These are phyloP conservation scores for Colletotrichum siamense DNA, from an alignment of 2,329 filamentous ascomycete species.

Conservation along the genomic window DNA sequence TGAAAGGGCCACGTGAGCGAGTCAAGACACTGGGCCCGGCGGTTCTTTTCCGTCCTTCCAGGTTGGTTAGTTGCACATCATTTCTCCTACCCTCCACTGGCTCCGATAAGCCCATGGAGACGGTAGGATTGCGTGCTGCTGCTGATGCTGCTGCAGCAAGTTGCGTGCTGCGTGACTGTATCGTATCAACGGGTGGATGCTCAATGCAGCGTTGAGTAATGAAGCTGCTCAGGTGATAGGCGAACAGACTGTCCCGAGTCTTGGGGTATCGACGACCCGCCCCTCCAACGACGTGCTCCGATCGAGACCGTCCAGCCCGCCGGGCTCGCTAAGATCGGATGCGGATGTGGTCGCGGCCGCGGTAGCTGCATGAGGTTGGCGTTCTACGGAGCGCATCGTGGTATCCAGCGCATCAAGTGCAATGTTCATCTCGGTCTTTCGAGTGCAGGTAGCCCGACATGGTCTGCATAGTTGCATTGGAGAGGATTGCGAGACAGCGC, in stretches of 20 bases:
- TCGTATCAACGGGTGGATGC: not conserved
- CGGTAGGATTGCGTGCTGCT: constrained; percentile 2
- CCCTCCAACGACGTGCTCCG: not conserved
- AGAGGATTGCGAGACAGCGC: not conserved
- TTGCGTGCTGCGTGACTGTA: constrained; percentile 4
- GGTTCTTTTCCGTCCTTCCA: not conserved
- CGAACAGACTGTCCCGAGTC: constrained; percentile 2
- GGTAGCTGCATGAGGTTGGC: constrained; percentile 17
- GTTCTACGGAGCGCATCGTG: not conserved
- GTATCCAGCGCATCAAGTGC: constrained; percentile 6
- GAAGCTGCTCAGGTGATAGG: constrained; percentile 9
- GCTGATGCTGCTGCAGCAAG: not conserved
- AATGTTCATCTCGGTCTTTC: not conserved
- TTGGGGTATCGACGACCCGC: not conserved
- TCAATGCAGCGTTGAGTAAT: not conserved
- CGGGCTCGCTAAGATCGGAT: constrained; percentile 10
- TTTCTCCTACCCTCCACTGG: not conserved
- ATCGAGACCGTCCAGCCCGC: not conserved
- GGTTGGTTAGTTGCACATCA: not conserved
- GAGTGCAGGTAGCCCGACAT: not conserved
- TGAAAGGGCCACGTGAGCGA: constrained; percentile 13
- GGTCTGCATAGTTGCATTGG: not conserved
- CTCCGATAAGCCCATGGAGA: not conserved
- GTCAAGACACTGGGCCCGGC: constrained; percentile 9
- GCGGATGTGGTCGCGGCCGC: not conserved